phyloP scores from a whole-genome alignment of 305 asterid species.

The Solanum hybrid region DNA sequence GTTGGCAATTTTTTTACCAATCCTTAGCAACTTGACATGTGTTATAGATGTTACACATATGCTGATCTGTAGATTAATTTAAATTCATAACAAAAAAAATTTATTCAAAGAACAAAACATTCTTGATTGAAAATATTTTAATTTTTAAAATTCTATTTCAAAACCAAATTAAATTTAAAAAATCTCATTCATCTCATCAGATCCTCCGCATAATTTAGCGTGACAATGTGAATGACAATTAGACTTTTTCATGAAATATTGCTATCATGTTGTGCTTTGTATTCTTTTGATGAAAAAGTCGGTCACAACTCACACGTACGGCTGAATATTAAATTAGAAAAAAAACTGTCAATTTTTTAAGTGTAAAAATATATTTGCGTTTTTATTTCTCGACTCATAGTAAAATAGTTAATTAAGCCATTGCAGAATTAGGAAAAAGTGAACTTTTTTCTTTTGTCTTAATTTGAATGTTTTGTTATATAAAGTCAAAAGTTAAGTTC shows the following conservation, averaged over 20 bases:
- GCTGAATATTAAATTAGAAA: background rate
- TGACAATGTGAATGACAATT: background rate
- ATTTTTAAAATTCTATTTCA: background rate
- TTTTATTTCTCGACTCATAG: background rate
- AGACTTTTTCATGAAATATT: background rate
- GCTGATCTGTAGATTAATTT: background rate
- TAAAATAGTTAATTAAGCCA: background rate
- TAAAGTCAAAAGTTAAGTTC: background rate
- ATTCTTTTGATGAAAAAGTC: slow-evolving; percentile 3
- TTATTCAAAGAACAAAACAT: background rate
- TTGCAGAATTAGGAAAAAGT: background rate
- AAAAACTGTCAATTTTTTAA: background rate
- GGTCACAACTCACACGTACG: background rate
- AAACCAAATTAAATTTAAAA: background rate
- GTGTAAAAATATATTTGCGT: background rate
- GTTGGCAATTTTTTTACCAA: background rate
- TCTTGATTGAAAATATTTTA: background rate
- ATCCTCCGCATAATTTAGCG: too few species aligned
- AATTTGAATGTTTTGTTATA: background rate
- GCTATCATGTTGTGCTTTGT: background rate
- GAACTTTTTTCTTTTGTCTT: background rate
- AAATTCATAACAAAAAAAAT: background rate
- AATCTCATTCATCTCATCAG: background rate
- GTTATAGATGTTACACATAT: background rate
- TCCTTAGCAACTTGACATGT: background rate